A percentile compares a stretch with the other conserved stretches of the same genome.
phyloP scores from a whole-genome alignment of 2,329 filamentous ascomycete species.

The Colletotrichum spaethianum region DNA sequence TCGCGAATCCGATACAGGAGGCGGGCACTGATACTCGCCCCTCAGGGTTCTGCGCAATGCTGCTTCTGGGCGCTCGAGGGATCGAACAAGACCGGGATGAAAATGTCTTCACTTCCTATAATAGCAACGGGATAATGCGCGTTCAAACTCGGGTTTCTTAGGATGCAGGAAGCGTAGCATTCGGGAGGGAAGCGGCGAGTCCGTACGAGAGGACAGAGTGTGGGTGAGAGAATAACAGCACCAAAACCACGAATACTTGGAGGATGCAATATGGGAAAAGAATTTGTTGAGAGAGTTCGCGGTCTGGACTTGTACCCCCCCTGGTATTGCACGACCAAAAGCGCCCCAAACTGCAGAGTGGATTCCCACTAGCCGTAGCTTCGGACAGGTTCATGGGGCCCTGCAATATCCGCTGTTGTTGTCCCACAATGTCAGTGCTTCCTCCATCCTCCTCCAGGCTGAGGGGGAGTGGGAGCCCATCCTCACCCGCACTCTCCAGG shows the following conservation, averaged over 20 bases:
- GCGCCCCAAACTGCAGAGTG: slow-evolving; percentile 28
- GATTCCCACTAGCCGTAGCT: slow-evolving; percentile 35
- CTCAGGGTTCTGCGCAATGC: slow-evolving; percentile 7
- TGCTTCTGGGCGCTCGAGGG: neutral
- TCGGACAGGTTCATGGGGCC: slow-evolving; percentile 32
- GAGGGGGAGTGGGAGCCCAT: slow-evolving; percentile 2
- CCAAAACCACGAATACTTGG: neutral
- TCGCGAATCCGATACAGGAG: slow-evolving; percentile 27
- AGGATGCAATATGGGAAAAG: slow-evolving; percentile 35
- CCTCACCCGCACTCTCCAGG: slow-evolving; percentile 26
- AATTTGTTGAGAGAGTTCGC: slow-evolving; percentile 39
- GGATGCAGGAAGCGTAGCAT: slow-evolving; percentile 32
- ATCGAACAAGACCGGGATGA: neutral
- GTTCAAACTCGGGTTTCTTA: slow-evolving; percentile 18
- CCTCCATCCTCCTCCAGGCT: slow-evolving; percentile 6
- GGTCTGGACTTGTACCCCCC: slow-evolving; percentile 40
- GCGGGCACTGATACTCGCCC: neutral
- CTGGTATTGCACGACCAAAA: slow-evolving; percentile 34
- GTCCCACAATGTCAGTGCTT: slow-evolving; percentile 28
- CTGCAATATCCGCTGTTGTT: slow-evolving; percentile 37
- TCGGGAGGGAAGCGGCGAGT: slow-evolving; percentile 32
- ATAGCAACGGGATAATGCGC: slow-evolving; percentile 26
- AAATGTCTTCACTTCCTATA: neutral
- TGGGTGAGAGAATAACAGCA: slow-evolving; percentile 1
- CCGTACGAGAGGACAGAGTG: slow-evolving; percentile 1